Percentiles rank a stretch among this genome's conserved stretches.
These are phyloP conservation scores for Xylariales sp. DNA, from an alignment of 2,329 filamentous ascomycete genomes.

Conservation along the genomic window DNA sequence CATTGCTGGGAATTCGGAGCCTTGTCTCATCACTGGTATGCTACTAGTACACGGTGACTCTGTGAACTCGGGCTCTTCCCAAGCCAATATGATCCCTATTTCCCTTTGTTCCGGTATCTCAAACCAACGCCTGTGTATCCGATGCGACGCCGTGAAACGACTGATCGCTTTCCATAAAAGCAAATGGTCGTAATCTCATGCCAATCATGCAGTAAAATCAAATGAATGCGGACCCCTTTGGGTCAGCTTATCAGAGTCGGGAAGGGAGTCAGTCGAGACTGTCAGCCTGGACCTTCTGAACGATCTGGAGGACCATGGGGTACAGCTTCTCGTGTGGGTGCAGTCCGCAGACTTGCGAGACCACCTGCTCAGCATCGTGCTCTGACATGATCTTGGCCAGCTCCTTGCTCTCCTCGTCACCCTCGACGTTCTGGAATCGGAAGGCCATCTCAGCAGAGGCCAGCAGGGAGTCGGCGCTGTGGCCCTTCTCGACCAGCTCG, in stretches of 20 bases:
- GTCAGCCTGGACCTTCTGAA: slow-evolving; percentile 78
- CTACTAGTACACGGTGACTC: no score
- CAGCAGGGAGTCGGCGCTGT: slow-evolving; percentile 69
- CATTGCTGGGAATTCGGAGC: no score
- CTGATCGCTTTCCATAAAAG: not conserved
- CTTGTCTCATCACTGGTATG: no score
- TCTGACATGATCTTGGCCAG: slow-evolving; percentile 81
- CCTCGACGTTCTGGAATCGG: slow-evolving; percentile 91
- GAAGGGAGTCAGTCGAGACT: slow-evolving; percentile 36
- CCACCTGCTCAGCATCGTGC: slow-evolving; percentile 68
- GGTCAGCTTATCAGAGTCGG: not conserved
- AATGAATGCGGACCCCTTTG: not conserved
- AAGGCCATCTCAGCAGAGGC: slow-evolving; percentile 87
- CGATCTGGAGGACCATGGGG: slow-evolving; percentile 68
- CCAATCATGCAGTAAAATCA: not conserved
- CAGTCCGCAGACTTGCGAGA: slow-evolving; percentile 77
- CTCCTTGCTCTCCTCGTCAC: slow-evolving; percentile 83
- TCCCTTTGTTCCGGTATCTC: slow-evolving; percentile 6
- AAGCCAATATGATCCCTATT: slow-evolving; percentile 2
- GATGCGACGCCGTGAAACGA: slow-evolving; percentile 1
- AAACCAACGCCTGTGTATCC: slow-evolving; percentile 7
- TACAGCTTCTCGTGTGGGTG: slow-evolving; percentile 74
- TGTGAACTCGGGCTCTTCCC: no score
- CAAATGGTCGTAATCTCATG: slow-evolving; percentile 6
- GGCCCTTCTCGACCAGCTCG: slow-evolving; percentile 77